Base-by-base conservation (phyloP, 345 rosid species). In the Euphorbia pulcherrima region DNA sequence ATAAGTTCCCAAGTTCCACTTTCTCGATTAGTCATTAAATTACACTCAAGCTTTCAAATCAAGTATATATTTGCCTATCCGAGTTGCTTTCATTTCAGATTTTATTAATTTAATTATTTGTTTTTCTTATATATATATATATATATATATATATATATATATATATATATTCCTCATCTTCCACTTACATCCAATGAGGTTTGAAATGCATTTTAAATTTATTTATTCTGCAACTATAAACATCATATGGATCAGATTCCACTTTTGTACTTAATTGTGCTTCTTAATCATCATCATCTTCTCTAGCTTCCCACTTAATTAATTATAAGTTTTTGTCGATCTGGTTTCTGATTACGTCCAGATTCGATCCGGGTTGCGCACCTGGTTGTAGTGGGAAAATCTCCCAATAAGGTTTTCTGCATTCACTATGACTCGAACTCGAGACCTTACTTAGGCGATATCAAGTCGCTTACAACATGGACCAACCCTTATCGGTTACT, bases 141-240 rank as follows among this genome's bases (percentile, higher is more conserved):
- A 67, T 10, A 56, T 51, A 51, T 56, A 14, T 18, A 11, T 64
- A 26, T 33, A 21, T 2, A 54, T 33, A 33, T 33, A 33, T 33
- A 33, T 33, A 67, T 67, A 67, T 10, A 56, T 51, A 51, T 56
- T 71, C 48, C 46, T 52, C 29, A 13, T 48, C 61, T 51, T 72
- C 71, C 66, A 66, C 76, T 65, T 48, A 55, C 61, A 67, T 61
- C 69, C 66, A 74, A 62, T 66, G 14, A 50, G 72, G 41, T 56
- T 65, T 72, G 79, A 75, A 60, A 35, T 48, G 27, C 17, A n/a
- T 44, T 53, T 39, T 20, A 20, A n/a, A 21, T 27, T 10, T 59
- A 3, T 50, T 68, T 71, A 71, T 74, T 64, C 75, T 64, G 44
- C 60, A 64, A 39, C 10, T 30, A 2, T 33, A 33, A 33, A 23